Conservation (phyloP, 352 stramenopile species). For the Phytopythium ostracodes region DNA sequence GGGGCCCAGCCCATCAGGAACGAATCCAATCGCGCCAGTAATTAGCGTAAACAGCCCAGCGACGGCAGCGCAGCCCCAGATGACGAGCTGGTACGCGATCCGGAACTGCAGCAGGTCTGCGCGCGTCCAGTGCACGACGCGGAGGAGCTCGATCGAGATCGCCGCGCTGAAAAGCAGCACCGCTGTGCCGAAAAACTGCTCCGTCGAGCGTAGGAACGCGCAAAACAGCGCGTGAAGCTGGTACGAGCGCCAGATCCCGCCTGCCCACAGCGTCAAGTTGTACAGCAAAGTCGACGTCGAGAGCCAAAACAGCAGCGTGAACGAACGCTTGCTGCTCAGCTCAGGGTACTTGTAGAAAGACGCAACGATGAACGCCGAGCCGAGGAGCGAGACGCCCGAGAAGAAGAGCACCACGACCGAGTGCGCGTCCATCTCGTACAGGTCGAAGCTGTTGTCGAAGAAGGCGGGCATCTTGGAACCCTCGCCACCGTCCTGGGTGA, state of each 20-base stretch:
- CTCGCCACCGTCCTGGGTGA: constrained; percentile 10
- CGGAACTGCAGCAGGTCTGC: constrained; percentile 57
- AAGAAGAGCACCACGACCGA: constrained; percentile 71
- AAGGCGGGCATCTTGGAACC: constrained; percentile 20
- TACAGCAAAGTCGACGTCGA: constrained; percentile 55
- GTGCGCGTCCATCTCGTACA: constrained; percentile 74
- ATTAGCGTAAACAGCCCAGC: constrained; percentile 45
- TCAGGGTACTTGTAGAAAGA: constrained; percentile 67
- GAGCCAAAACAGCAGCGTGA: constrained; percentile 64
- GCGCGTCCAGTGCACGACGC: constrained; percentile 44
- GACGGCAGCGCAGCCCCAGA: constrained; percentile 40
- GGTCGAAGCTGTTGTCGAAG: constrained; percentile 62
- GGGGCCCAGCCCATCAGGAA: constrained; percentile 55
- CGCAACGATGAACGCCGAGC: constrained; percentile 55
- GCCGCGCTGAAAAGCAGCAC: constrained; percentile 54
- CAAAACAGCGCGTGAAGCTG: constrained; percentile 45
- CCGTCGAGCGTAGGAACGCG: constrained; percentile 38
- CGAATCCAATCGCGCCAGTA: constrained; percentile 60
- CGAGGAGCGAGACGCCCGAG: constrained; percentile 62
- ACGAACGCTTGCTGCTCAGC: constrained; percentile 43
- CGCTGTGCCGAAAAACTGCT: constrained; percentile 66
- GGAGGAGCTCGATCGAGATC: constrained; percentile 62
- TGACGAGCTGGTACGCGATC: constrained; percentile 47
- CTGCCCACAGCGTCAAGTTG: constrained; percentile 58
- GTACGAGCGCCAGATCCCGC: constrained; percentile 34